Conservation (phyloP, 2,329 filamentous ascomycete genomes). For the Aspergillus sp. region DNA sequence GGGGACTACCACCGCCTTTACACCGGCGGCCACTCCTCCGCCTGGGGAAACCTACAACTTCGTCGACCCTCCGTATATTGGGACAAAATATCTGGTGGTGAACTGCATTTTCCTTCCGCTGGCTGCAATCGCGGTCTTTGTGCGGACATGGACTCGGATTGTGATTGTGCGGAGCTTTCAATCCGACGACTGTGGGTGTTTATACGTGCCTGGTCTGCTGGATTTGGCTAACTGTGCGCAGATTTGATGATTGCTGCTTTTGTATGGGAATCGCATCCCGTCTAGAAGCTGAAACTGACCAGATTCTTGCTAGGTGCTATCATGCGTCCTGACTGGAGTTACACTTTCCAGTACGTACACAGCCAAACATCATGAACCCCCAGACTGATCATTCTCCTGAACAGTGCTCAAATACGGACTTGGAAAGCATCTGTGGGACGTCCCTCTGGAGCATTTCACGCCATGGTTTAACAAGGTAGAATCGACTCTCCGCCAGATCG, state of each 20-base stretch:
- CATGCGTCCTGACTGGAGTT: conserved; percentile 19
- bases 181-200: conserved; percentile 26
- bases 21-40: conserved; percentile 24
- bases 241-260: conserved; percentile 24
- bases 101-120: conserved; percentile 27
- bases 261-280: conserved; percentile 7
- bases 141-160: conserved; percentile 25
- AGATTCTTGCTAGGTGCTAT: conserved; percentile 13
- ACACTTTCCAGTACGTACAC: conserved; percentile 20
- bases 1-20: conserved; percentile 12
- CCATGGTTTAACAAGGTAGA: conserved; percentile 23
- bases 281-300: background rate
- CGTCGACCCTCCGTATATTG: conserved; percentile 22
- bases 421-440: conserved; percentile 29
- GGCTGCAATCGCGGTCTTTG: conserved; percentile 15
- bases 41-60: conserved; percentile 25
- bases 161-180: conserved; percentile 24
- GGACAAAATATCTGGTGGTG: conserved; percentile 22
- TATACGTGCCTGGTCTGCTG: background rate
- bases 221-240: conserved; percentile 6
- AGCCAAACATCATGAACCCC: background rate
- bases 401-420: conserved; percentile 28
- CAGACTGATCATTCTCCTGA: background rate
- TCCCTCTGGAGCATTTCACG: conserved; percentile 16
- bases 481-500: too few species aligned